These are phyloP conservation scores for Liquidambar formosana DNA, from an alignment of 164 flowering plant species.

Conservation along the genomic window DNA sequence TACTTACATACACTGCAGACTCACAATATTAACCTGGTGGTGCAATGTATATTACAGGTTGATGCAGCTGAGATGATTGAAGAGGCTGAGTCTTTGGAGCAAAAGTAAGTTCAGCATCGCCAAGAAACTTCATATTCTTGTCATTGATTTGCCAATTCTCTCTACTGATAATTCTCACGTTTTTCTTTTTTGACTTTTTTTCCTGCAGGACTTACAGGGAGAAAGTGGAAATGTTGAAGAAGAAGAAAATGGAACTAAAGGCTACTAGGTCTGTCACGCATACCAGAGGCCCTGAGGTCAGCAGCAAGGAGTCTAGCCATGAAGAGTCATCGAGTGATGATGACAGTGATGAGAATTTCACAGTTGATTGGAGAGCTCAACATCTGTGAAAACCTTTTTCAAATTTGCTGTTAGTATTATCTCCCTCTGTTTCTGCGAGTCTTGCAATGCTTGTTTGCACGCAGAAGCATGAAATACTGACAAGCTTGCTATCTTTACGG, in stretches of 20 bases:
- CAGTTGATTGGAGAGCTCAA: constrained; percentile 95
- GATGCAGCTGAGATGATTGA: constrained; percentile 94
- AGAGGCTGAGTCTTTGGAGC: constrained; percentile 76
- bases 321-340: constrained; percentile 73
- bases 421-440: neutral
- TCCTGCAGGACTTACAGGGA: constrained; percentile 58
- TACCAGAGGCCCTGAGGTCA: constrained; percentile 21
- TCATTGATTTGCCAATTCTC: neutral
- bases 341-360: constrained; percentile 48
- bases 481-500: no score
- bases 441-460: neutral
- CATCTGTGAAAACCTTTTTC: constrained; percentile 40
- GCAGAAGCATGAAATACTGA: neutral
- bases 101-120: constrained; percentile 45
- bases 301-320: constrained; percentile 30
- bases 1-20: neutral
- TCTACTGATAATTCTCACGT: neutral
- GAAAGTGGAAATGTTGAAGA: constrained; percentile 70
- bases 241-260: constrained; percentile 61
- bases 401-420: constrained; percentile 5
- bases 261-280: constrained; percentile 45
- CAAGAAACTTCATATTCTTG: neutral
- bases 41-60: constrained; percentile 41
- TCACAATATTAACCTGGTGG: constrained; percentile 3
- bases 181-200: neutral